Conservation (phyloP, 1,284 basidiomycete species). For the Leccinum insigne region DNA sequence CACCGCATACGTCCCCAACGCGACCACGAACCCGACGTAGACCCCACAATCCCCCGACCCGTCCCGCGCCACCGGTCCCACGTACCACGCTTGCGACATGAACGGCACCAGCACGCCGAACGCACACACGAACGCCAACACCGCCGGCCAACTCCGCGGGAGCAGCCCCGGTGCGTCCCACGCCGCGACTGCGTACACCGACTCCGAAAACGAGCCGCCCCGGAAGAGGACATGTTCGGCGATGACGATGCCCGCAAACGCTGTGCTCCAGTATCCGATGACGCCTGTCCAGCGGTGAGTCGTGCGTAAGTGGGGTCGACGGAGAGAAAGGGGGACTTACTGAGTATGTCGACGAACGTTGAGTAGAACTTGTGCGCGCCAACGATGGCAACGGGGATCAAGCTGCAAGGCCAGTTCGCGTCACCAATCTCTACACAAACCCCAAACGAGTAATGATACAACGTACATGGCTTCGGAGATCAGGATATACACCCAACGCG, state of each 20-base stretch:
- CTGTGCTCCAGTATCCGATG: constrained; percentile 64
- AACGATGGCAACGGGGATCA: constrained; percentile 60
- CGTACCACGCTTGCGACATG: constrained; percentile 62
- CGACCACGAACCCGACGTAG: constrained; percentile 46
- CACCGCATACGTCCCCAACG: constrained; percentile 39
- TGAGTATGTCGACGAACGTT: constrained; percentile 56
- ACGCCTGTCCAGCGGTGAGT: constrained; percentile 34
- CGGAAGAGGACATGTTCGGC: constrained; percentile 62
- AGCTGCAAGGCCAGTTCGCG: constrained; percentile 31
- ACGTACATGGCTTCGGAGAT: constrained; percentile 70
- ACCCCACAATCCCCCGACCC: constrained; percentile 62
- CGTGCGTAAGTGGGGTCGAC: neutral
- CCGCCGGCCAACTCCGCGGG: constrained; percentile 36
- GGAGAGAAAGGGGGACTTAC: constrained; percentile 32
- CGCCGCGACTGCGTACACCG: constrained; percentile 20
- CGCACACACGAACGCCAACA: constrained; percentile 46
- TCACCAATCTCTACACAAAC: neutral
- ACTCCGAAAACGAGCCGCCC: constrained; percentile 32
- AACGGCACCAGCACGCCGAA: constrained; percentile 54
- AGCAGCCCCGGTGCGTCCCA: constrained; percentile 28
- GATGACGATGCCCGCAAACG: constrained; percentile 53
- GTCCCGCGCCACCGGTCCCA: constrained; percentile 43
- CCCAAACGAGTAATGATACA: neutral
- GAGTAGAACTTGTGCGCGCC: constrained; percentile 59
- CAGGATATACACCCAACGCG: constrained; percentile 72